Conservation (phyloP, 202 grass and related monocot species). For the Digitaria exilis region DNA sequence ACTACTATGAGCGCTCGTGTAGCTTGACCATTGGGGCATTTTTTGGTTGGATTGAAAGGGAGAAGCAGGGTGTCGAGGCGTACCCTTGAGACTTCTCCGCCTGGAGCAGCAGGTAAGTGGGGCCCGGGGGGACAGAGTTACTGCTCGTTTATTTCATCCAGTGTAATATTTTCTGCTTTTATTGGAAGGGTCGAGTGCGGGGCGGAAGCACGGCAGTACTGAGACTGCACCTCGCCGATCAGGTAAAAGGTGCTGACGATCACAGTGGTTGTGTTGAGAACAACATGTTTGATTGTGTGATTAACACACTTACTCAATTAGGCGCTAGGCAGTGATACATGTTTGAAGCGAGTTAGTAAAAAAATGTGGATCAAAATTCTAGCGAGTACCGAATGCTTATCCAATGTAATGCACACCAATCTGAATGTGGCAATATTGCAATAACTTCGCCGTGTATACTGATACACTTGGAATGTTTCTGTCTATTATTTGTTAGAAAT, state of each 20-base stretch:
- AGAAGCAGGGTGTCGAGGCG: constrained; percentile 33
- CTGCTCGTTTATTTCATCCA: constrained; percentile 13
- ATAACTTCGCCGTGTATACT: neutral
- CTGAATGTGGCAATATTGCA: neutral
- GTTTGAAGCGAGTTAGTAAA: neutral
- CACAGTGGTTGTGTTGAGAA: neutral
- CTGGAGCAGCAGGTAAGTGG: constrained; percentile 28
- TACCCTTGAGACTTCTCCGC: constrained; percentile 21
- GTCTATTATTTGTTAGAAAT: neutral
- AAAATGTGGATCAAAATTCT: neutral
- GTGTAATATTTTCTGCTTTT: neutral
- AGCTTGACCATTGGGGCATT: neutral
- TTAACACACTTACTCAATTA: neutral
- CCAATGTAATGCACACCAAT: neutral
- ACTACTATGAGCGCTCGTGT: neutral
- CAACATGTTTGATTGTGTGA: neutral
- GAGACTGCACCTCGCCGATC: constrained; percentile 15
- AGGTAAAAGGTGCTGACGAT: constrained; percentile 18
- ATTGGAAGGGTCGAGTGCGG: constrained; percentile 22
- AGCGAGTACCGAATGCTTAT: neutral
- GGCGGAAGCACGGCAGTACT: constrained; percentile 15
- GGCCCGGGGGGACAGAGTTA: neutral
- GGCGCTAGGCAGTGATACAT: neutral
- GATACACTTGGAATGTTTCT: constrained; percentile 7
- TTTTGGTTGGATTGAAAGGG: constrained; percentile 6